Conservation (phyloP, 208 protist genomes). For the Trypanosoma melophagium region DNA sequence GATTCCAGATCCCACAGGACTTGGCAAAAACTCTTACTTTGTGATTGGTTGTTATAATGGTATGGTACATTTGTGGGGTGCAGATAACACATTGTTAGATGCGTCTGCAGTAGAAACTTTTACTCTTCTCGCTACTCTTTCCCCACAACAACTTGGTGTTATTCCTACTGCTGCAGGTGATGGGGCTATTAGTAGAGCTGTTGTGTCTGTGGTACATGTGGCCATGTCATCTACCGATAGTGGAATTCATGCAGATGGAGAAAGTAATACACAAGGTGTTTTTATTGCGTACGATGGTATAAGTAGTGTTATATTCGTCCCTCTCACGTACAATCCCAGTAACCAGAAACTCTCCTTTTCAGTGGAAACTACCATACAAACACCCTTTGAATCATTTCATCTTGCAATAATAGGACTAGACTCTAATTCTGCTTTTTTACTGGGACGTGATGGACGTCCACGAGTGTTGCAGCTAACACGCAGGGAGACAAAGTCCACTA, state of each 20-base stretch:
- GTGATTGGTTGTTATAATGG: constrained; percentile 58
- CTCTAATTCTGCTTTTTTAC: constrained; percentile 46
- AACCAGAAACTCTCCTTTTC: constrained; percentile 37
- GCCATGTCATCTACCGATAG: background rate
- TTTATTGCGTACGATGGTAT: constrained; percentile 61
- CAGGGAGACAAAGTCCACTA: constrained; percentile 9
- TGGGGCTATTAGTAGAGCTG: constrained; percentile 30
- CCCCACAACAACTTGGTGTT: constrained; percentile 7
- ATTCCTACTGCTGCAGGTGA: background rate
- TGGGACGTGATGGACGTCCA: constrained; percentile 54
- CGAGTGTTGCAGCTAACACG: constrained; percentile 40
- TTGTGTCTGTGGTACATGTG: constrained; percentile 57
- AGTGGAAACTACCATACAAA: constrained; percentile 22
- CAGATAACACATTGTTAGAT: constrained; percentile 51
- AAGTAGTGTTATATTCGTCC: constrained; percentile 55
- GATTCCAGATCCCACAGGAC: constrained; percentile 32
- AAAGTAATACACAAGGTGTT: constrained; percentile 51
- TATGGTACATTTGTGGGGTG: constrained; percentile 72
- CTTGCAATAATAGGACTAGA: constrained; percentile 45
- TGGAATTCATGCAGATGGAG: background rate
- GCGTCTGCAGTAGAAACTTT: constrained; percentile 40
- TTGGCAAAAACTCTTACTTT: constrained; percentile 54
- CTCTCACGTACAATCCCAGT: constrained; percentile 41
- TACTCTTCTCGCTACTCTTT: constrained; percentile 30
- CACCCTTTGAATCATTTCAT: constrained; percentile 35